Percentiles rank a stretch among this genome's conserved stretches.
phyloP scores from a whole-genome alignment of 208 protist species.

The Leishmania turanica region DNA sequence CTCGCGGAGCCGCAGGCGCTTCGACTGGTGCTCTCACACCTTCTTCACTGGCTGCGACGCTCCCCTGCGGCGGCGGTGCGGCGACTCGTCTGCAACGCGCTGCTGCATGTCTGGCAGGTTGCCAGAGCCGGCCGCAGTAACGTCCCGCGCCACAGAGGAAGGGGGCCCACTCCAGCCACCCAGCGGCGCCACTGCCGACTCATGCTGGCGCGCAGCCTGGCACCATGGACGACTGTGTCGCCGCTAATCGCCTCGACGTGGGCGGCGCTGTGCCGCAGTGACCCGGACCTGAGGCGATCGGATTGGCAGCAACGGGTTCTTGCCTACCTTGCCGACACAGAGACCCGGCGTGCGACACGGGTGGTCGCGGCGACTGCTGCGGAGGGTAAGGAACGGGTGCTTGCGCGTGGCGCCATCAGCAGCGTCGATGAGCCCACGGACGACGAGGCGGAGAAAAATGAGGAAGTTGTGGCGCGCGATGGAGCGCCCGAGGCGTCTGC shows the following conservation, averaged over 20 bases:
- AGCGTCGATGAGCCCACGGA: conserved; percentile 4
- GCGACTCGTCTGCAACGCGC: conserved; percentile 39
- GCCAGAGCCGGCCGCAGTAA: neutral
- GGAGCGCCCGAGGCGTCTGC: neutral
- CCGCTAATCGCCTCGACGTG: conserved; percentile 56
- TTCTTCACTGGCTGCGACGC: conserved; percentile 17
- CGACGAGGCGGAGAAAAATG: conserved; percentile 7
- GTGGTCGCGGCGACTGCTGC: neutral
- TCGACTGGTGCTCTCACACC: conserved; percentile 12
- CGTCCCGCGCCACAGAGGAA: neutral
- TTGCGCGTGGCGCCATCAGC: neutral
- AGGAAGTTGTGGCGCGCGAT: neutral
- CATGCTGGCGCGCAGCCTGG: neutral
- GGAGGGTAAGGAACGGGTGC: neutral
- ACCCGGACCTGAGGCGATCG: conserved; percentile 19
- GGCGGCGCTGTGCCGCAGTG: conserved; percentile 50
- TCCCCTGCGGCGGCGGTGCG: neutral
- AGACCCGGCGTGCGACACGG: neutral
- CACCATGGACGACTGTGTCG: conserved; percentile 8
- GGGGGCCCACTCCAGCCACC: no score
- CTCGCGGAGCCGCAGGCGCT: conserved; percentile 11
- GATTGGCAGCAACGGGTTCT: conserved; percentile 40
- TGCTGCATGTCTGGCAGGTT: conserved; percentile 55
- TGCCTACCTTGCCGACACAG: neutral
- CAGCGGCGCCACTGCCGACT: neutral